phyloP scores from a whole-genome alignment of 176 grass and related monocot species.

The Phoenix roebelenii region DNA sequence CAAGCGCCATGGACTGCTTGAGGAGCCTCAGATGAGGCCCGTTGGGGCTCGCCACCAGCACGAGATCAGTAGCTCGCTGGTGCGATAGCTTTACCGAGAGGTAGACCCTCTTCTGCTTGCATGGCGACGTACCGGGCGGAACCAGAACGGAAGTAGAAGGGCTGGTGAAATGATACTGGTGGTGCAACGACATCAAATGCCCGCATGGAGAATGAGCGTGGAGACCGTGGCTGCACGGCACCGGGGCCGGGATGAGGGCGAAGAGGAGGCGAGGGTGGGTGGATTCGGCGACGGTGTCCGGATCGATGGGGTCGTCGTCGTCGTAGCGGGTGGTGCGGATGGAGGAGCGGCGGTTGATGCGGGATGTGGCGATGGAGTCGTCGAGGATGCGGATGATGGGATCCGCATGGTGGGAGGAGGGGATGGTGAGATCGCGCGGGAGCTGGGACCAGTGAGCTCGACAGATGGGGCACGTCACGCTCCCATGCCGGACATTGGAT shows the following conservation, averaged over 20 bases:
- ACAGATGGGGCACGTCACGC: not conserved
- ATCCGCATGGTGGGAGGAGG: slow-evolving; percentile 39
- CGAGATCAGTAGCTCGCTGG: slow-evolving; percentile 65
- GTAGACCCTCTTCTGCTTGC: slow-evolving; percentile 38
- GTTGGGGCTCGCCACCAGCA: slow-evolving; percentile 76
- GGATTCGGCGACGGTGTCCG: slow-evolving; percentile 27
- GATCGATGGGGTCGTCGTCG: slow-evolving; percentile 74
- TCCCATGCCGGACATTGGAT: no score
- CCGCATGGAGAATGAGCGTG: slow-evolving; percentile 31
- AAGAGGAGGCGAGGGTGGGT: slow-evolving; percentile 54
- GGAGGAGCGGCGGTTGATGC: slow-evolving; percentile 75
- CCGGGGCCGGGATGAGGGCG: slow-evolving; percentile 30
- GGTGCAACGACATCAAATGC: slow-evolving; percentile 34
- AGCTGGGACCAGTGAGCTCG: slow-evolving; percentile 20
- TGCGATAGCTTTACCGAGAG: slow-evolving; percentile 68
- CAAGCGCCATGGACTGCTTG: slow-evolving; percentile 84
- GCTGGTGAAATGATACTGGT: slow-evolving; percentile 41
- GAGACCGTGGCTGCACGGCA: slow-evolving; percentile 26
- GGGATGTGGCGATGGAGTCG: slow-evolving; percentile 78
- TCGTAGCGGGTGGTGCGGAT: slow-evolving; percentile 64
- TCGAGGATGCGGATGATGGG: slow-evolving; percentile 93
- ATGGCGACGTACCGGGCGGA: slow-evolving; percentile 31
- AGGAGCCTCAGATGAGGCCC: slow-evolving; percentile 81
- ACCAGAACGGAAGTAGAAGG: slow-evolving; percentile 25
- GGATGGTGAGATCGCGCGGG: slow-evolving; percentile 18